Base-by-base conservation (phyloP, 75 land plant genomes). In the Pinus albicaulis region DNA sequence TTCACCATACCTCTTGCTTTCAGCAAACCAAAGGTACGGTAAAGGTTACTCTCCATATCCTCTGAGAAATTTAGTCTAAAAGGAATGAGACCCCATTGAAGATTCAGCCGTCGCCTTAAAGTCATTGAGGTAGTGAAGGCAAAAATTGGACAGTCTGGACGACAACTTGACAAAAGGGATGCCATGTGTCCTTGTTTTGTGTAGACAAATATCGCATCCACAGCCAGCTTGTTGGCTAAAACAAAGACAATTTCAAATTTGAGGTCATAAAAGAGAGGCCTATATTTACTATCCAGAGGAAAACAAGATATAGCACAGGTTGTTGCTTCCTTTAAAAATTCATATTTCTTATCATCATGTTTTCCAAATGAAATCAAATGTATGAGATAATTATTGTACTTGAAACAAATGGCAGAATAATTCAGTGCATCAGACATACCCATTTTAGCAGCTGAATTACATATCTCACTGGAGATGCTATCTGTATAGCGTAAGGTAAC, bases 41-140 rank as follows among this genome's bases (percentile, higher is more conserved):
- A 83, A 36, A 96, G 92, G 76, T 94, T 92, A 82, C 84, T 88
- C 72, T 96, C 99, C 98, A 94, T 94, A 76, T 96, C 98, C 34
- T 88, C 93, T 25, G 89, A 86, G 83, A 96, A 90, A 77, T 86
- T 83, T 36, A 94, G 79, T 28, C 98, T 87, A 82, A 96, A 94
- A 22, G 99, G 99, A 69, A 96, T 96, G 11, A 96, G 78, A 28
- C 99, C 99, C 99, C 99, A 96, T 73, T 89, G 93, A 57, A 96
- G 82, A 78, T 94, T 96, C 79, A 96, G 72, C 19, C 91, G 86
- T 56, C 88, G 87, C 74, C 95, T 72, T 69, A 96, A 86, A 56
- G 89, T 77, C 53, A 83, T 87, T 48, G 95, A 77, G 76, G 76
- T 84, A 15, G 95, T 92, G 78, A 96, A 96, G 11, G 99, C 99